Base-by-base conservation (phyloP, 2,329 filamentous ascomycete genomes). In the Tolypocladium tropicale region DNA sequence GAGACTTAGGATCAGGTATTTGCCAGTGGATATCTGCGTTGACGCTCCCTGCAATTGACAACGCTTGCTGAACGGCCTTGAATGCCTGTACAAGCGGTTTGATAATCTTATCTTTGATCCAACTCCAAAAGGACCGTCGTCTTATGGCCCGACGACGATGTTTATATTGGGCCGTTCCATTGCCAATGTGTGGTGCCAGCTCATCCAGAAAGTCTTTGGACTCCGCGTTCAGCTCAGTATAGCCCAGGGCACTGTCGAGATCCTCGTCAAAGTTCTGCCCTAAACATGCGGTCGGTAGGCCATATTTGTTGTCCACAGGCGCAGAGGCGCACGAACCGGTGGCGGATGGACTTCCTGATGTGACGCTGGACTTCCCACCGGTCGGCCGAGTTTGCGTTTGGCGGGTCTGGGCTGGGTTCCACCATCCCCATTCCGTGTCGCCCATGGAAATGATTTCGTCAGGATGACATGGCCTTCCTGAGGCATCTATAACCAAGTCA, bases 251-350 rank as follows among this genome's bases (percentile, higher is more conserved):
- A 14, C 59, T 54, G 51, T 70, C 67, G 7, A 70, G 64, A 23
- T 62, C 59, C n/a, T 59, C 48, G 55, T 69, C 67, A 49, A 69
- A 69, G 32, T 60, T 57, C 9, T 57, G 55, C 14, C 64, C 65
- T 18, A 62, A 52, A 55, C 64, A 64, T 18, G 68, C 67, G 2
- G 61, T 65, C 0, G 63, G 61, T 3, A 66, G 58, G 30, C 62
- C 59, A 16, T 65, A 63, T 54, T 61, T 59, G 23, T 55, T 57
- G 48, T 67, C 65, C 7, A 50, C 52, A 6, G 64, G 60, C 2
- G 60, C 56, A 9, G 30, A 21, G 5, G 53, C 6, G 18, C 30
- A 39, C 7, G 39, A 3, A 23, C n/a, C 30, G 14, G 33, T 34
- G 1, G 51, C 7, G 2, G 52, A 6, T 7, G 32, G 16, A 37